Evolutionary conservation across 169 alveolate species (phyloP).

Genomic region (Plasmodium vivax): DNA sequence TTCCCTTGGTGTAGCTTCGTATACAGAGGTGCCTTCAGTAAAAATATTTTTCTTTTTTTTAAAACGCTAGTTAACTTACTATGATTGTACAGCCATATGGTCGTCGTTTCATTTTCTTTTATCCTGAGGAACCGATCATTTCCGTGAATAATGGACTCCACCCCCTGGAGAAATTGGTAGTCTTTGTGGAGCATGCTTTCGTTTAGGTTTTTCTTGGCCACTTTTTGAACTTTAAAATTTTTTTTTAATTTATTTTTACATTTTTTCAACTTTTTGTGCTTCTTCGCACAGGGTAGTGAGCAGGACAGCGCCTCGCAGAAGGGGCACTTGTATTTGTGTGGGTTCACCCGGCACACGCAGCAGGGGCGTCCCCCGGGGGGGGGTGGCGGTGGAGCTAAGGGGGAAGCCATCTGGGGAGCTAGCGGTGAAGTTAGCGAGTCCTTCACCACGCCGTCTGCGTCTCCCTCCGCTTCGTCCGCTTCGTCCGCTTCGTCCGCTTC

Average conservation of each 20-base stretch:
- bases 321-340: constrained; percentile 36
- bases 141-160: constrained; percentile 21
- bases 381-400: too few relatives aligned
- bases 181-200: constrained; percentile 30
- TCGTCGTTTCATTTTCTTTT: constrained; percentile 23
- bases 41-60: constrained; percentile 17
- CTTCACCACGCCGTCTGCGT: too few relatives aligned
- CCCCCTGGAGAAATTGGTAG: constrained; percentile 10
- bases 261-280: constrained; percentile 25
- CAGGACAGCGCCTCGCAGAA: constrained; percentile 31
- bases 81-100: constrained; percentile 5
- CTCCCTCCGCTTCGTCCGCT: not conserved
- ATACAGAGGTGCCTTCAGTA: constrained; percentile 54
- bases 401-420: too few relatives aligned
- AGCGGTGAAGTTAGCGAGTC: too few relatives aligned
- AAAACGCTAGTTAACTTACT: constrained; percentile 1
- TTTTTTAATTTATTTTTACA: constrained; percentile 55
- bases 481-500: not conserved
- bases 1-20: constrained; percentile 31
- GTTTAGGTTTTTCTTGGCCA: constrained; percentile 8
- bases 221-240: constrained; percentile 21
- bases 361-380: not conserved
- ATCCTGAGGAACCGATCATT: constrained; percentile 17
- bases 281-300: constrained; percentile 33
- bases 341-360: constrained; percentile 24